Percentiles rank a stretch among this genome's conserved stretches.
These are phyloP conservation scores for Solanum chacoense DNA, from an alignment of 305 asterid genomes.

Conservation along the genomic window DNA sequence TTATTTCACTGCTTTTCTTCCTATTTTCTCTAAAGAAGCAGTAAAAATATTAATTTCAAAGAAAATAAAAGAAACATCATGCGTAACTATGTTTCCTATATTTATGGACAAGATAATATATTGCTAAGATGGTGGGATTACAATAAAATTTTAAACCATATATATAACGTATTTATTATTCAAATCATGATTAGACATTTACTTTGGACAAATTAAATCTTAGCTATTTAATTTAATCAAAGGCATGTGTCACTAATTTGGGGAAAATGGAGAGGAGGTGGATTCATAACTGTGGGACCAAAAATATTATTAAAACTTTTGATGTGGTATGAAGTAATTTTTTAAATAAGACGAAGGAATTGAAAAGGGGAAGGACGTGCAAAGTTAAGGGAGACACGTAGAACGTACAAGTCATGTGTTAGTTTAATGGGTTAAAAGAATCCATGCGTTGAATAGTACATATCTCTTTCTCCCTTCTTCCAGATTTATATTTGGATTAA, in stretches of 20 bases:
- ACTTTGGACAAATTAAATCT: neutral
- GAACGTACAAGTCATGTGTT: neutral
- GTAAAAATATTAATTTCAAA: neutral
- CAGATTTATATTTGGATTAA: neutral
- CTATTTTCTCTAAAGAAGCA: neutral
- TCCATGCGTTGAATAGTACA: neutral
- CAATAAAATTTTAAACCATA: neutral
- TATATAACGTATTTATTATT: neutral
- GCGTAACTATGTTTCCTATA: neutral
- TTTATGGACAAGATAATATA: neutral
- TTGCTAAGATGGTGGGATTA: neutral
- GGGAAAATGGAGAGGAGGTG: neutral
- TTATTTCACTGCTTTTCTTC: neutral
- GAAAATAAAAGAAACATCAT: neutral
- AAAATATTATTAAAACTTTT: neutral
- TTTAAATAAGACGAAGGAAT: neutral
- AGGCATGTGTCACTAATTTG: neutral
- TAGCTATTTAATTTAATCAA: neutral
- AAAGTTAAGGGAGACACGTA: neutral
- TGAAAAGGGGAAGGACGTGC: neutral
- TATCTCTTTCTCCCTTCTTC: neutral
- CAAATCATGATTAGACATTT: neutral
- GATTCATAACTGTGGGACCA: neutral
- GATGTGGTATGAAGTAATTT: neutral
- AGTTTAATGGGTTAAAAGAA: neutral